Evolutionary conservation across 2,329 filamentous ascomycete species (phyloP), one percentile per base, ranked within the genome.

Genomic region (Gremmenia infestans): DNA sequence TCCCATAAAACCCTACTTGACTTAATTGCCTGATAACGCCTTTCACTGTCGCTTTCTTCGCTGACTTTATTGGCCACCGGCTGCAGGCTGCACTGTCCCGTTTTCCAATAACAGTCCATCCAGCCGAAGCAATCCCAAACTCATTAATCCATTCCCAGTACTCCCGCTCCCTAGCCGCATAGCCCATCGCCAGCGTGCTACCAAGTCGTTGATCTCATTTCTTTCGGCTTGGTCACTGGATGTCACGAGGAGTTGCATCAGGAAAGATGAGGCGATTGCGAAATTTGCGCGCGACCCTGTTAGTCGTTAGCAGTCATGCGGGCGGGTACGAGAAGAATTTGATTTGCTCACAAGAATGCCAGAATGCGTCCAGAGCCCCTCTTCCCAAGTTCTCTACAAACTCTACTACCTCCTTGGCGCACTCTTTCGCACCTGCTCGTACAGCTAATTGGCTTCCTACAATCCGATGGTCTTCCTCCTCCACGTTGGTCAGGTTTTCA

Each of bases 221-320:
- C 58, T 58, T 55, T 70, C 68, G 2, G 48, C 50, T n/a, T 67
- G 65, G 5, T 49, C 59, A 25, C 64, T 57, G 14, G 63, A 63
- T 7, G 64, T 68, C 1, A 70, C 57, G 4, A 67, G 61, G 45
- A 70, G 61, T 54, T 68, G 66, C 63, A 68, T 68, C 11, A 70
- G 62, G 56, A 70, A 69, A 4, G 65, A 67, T 12, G 66, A 68
- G 23, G 68, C 68, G 25, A 68, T 70, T 28, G 66, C 65, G 43
- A 70, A 70, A 50, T 68, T 69, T 50, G 65, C 63, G 45, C 68
- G 65, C 19, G 68, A 70, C 67, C 64, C 67, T 68, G 40, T 22
- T 15, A n/a, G 11, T 9, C 28, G 15, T 51, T 43, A 59, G 55
- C 42, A 52, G 39, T 3, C 23, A 17, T 36, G 42, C 22, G n/a